Evolutionary conservation across 495 filamentous ascomycete species (phyloP), one percentile per base, ranked within the genome.

Genomic region (Neurospora terricola): DNA sequence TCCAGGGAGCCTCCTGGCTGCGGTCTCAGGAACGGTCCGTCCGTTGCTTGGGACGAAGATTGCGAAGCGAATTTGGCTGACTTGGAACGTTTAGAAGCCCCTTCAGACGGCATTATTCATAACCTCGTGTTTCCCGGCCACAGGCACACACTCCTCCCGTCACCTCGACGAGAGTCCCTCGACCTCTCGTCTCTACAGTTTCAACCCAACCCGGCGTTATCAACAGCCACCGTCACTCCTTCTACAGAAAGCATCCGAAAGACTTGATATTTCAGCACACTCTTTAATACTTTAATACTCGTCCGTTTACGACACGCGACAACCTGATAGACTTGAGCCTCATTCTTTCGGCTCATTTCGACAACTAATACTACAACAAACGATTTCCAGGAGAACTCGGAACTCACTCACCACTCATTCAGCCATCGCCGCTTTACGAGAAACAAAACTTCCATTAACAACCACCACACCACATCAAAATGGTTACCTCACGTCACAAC

Each of bases 401-500:
- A 78, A 75, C 75, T 76, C 81, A 78, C 79, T 82, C 83, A 78
- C 81, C 83, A 79, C 79, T 81, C 83, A 76, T 42, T 72, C 70
- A 74, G 43, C 74, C 70, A 69, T 73, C 73, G 71, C 74, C 70
- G 74, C 76, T 70, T 70, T 73, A 75, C 73, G 45, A 73, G 69
- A 30, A 45, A 68, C 70, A 66, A 72, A 37, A 71, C 48, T 59
- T 59, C 48, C 48, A 59, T 14, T 2, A 16, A 40, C 62, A 48
- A 77, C 54, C 66, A 27, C 68, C 69, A 40, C 72, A 76, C 62
- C 71, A 75, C 75, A 77, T 82, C 87, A 91, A 80, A 79, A 98
- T 97, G 94, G 92, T 91, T 75, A 92, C 88, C 84, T 83, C 78
- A 69, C 73, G 37, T 40, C 83, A 88, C 72, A 83, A 78, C 62